Conservation (phyloP, 192 early-diverging fungal genomes). For the Umbelopsis vinacea region DNA sequence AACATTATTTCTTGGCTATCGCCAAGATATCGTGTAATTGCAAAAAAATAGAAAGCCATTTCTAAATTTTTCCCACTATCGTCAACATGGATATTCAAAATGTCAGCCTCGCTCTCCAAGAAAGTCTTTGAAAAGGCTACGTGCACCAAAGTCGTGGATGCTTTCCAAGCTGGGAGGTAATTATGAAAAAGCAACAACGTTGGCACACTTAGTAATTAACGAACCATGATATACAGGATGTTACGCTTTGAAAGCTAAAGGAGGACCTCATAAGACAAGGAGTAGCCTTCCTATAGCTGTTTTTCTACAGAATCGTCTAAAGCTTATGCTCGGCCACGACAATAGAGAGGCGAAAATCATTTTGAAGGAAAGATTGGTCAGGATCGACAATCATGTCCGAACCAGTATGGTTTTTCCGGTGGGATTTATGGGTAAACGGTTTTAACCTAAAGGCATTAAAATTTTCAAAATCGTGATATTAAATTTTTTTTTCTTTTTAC, state of each 20-base stretch:
- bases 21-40: too few species aligned
- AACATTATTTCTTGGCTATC: too few species aligned
- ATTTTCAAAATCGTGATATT: background rate
- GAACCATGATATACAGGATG: constrained; percentile 21
- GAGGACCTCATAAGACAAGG: constrained; percentile 99
- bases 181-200: background rate
- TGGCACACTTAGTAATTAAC: background rate
- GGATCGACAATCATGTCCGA: constrained; percentile 98
- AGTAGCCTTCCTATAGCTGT: constrained; percentile 97
- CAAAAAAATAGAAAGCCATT: too few species aligned
- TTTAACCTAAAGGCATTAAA: background rate
- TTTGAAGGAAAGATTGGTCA: constrained; percentile 97
- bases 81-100: background rate
- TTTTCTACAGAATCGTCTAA: constrained; percentile 98
- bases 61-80: background rate
- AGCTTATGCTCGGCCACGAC: constrained; percentile 88
- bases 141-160: constrained; percentile 99
- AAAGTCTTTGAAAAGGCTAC: constrained; percentile 99
- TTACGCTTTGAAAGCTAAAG: constrained; percentile 88
- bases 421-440: constrained; percentile 89
- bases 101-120: constrained; percentile 92
- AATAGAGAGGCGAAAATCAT: constrained; percentile 94
- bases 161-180: constrained; percentile 99
- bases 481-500: background rate
- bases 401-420: constrained; percentile 95